Base-by-base conservation (phyloP, 2,329 filamentous ascomycete genomes). In the Pestalotiopsis fici region DNA sequence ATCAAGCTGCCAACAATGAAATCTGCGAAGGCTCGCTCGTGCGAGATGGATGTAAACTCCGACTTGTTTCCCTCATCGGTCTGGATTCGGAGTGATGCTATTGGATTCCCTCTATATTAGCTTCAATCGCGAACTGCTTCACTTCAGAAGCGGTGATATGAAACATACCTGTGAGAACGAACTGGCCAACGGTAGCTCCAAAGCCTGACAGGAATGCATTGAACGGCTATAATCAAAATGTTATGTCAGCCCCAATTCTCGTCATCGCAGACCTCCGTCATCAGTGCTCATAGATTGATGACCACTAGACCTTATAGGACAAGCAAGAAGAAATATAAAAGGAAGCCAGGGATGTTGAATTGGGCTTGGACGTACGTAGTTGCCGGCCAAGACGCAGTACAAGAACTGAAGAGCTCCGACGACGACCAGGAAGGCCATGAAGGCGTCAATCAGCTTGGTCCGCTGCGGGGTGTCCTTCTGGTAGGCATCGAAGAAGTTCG, bases 131-230 rank as follows among this genome's bases (percentile, higher is more conserved):
- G 28, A 21, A 23, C 0, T 27, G n/a, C 15, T 31, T 18, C n/a
- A 11, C 1, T 35, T 2, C 9, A 25, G 23, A 6, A 13, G 56
- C 27, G 11, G 37, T 25, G 39, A 43, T 31, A 13, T 23, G 35
- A 5, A n/a, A 84, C 83, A 77, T 90, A 85, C 94, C 93, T 63
- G 96, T 98, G 73, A 99, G 89, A 70, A 99, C 96, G 79, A 99
- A 99, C 79, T 99, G 96, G 69, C 96, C 96, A 70, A 99, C 95
- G 1, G 95, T 96, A 18, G 95, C 94, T 69, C 90, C 91, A 85
- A 99, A 99, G 60, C 96, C 97, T 37, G 95, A 93, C 37, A 99
- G 89, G 85, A 99, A 99, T 71, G 97, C 96, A 80, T 99, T 99
- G 87, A 99, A 99, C 11, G 96, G 96, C 95, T 98, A 76, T 21